Evolutionary conservation across 2,329 filamentous ascomycete species (phyloP).

Genomic region (Leptodontidium sp.): DNA sequence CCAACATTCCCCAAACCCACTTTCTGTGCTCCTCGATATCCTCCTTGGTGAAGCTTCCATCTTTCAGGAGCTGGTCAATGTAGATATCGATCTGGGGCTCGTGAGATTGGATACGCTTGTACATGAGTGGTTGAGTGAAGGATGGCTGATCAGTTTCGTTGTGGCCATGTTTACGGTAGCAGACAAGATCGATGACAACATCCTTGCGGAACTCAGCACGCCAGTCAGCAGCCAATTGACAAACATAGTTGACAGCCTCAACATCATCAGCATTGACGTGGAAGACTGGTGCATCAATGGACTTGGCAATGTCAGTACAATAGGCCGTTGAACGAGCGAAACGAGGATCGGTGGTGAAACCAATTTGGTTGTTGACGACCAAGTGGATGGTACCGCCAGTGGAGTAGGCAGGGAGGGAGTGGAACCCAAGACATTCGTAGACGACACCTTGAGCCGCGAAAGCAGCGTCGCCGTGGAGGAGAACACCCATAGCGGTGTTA

Average conservation of each 20-base stretch:
- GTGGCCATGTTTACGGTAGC: constrained; percentile 98
- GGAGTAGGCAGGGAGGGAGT: constrained; percentile 93
- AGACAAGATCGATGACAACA: constrained; percentile 97
- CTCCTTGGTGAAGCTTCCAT: constrained; percentile 95
- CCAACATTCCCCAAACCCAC: constrained; percentile 99
- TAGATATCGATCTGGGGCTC: constrained; percentile 89
- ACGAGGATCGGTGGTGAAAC: constrained; percentile 97
- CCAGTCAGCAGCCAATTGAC: constrained; percentile 96
- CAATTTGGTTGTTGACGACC: constrained; percentile 99
- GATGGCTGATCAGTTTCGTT: constrained; percentile 99
- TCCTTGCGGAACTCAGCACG: constrained; percentile 98
- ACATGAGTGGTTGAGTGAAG: constrained; percentile 99
- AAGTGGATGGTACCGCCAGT: constrained; percentile 97
- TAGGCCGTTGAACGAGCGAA: constrained; percentile 98
- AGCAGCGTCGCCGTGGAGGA: constrained; percentile 96
- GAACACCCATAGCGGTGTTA: constrained; percentile 89
- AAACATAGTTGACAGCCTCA: constrained; percentile 97
- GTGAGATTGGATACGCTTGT: constrained; percentile 93
- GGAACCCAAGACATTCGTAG: constrained; percentile 98
- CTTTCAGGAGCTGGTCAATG: constrained; percentile 86
- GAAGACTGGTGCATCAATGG: constrained; percentile 97
- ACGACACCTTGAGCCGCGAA: constrained; percentile 97
- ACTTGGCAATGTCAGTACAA: constrained; percentile 99
- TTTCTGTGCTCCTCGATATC: constrained; percentile 99
- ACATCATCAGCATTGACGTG: constrained; percentile 99